Base-by-base conservation (phyloP, 225 moss, liverwort and hornwort genomes). In the Pseudisothecium myosuroides region DNA sequence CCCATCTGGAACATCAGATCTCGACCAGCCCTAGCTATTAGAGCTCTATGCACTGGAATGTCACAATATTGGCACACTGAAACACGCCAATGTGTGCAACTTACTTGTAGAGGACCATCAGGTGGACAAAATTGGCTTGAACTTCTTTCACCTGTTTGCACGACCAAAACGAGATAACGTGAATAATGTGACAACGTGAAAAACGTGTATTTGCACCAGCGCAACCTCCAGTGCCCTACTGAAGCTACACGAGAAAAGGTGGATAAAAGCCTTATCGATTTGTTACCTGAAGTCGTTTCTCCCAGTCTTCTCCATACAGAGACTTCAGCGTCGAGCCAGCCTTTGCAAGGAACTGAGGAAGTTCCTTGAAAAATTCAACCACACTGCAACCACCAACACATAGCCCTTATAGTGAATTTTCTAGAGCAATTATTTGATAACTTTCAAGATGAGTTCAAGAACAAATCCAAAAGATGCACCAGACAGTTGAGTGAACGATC, bases 71-170 rank as follows among this genome's bases (percentile, higher is more conserved):
- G n/a, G 62, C 49, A 86, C 50, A 76, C 28, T 50, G 86, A 63
- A 29, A 39, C 20, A 50, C n/a, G 62, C n/a, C 62, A 63, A 50
- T 16, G 56, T 31, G 69, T 65, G 83, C 34, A 86, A 89, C 97
- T 93, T 96, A 98, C 98, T 98, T 96, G 94, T 95, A 99, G 47
- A 97, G 91, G 60, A 99, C 98, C 76, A 95, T 96, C 88, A 99
- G 84, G 86, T 99, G 96, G 85, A 96, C 95, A 80, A 99, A 97
- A 91, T 99, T 96, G 43, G 96, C 96, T 90, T 99, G 97, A 34
- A 95, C 96, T 93, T 99, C 98, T 90, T 94, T 96, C 90, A 96
- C 95, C 98, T 98, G 94, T 80, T 84, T 60, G 63, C 89, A 91
- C 59, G 85, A 84, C 82, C 85, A 89, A 50, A 87, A 85, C 62